Conservation (phyloP, 2,329 filamentous ascomycete genomes). For the Geosmithia flava region DNA sequence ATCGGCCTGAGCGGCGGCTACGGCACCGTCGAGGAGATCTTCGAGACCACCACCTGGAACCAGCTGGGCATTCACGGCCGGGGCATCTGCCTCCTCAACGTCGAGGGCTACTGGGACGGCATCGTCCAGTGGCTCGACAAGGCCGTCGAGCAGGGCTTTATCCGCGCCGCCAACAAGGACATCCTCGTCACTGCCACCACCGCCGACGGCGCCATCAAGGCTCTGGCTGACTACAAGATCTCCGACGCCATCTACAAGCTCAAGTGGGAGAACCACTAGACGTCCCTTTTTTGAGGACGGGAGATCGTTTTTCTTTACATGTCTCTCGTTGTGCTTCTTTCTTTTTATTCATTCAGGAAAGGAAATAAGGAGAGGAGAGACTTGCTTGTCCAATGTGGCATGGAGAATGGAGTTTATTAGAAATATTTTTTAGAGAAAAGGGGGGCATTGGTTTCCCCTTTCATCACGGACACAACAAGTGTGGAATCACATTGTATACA, state of each 20-base stretch:
- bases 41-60: conserved; percentile 89
- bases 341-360: too few relatives aligned
- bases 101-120: conserved; percentile 87
- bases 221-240: conserved; percentile 62
- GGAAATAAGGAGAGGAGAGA: too few relatives aligned
- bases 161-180: conserved; percentile 53
- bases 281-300: neutral
- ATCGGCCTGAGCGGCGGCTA: conserved; percentile 82
- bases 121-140: conserved; percentile 70
- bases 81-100: conserved; percentile 72
- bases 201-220: conserved; percentile 59
- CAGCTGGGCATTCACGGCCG: conserved; percentile 83
- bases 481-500: too few relatives aligned
- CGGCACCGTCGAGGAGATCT: conserved; percentile 91
- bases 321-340: too few relatives aligned
- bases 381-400: too few relatives aligned
- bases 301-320: too few relatives aligned
- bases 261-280: conserved; percentile 61
- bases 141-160: conserved; percentile 65
- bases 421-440: too few relatives aligned
- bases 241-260: conserved; percentile 67
- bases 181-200: conserved; percentile 70
- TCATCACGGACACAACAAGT: too few relatives aligned
- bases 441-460: too few relatives aligned
- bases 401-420: too few relatives aligned